Evolutionary conservation across 2,329 filamentous ascomycete species (phyloP), one percentile per base, ranked within the genome.

Genomic region (Botrytis fabae): DNA sequence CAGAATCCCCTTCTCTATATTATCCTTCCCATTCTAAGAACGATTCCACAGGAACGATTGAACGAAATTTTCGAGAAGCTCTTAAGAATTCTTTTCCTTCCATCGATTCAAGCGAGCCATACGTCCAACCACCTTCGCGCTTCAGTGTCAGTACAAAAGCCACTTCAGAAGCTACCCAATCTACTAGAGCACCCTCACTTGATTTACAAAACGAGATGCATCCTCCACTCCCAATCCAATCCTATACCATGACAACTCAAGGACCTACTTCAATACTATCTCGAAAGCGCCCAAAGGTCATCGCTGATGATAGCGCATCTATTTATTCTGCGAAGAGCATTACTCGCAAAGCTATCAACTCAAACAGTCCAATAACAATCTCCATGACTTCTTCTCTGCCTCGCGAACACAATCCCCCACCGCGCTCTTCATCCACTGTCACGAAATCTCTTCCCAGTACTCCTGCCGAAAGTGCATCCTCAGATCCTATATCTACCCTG

Each of bases 401-500:
- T 40, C 66, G 35, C n/a, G 57, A 60, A 73, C 65, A 68, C 6
- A 62, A 62, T 22, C 22, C 22, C 28, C 22, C 38, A 25, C 44
- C 28, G 2, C n/a, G 32, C 20, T 61, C 65, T 59, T 70, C 70
- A 9, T 71, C 69, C 44, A 61, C 25, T 5, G 69, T 73, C 12
- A 77, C 86, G 76, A 93, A 93, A 80, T 85, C 85, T 10, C 86
- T 92, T 0, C 89, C 46, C 85, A 85, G 38, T 85, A 76, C 88
- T 16, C 90, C 91, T 0, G 87, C 88, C 6, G 90, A 93, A 80
- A 80, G 86, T 32, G 84, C 86, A 74, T 85, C 88, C 2, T 85
- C 87, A 51, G 90, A 91, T 79, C 90, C 91, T 42, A 88, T 95
- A 25, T 86, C 89, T 16, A 85, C 87, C 74, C 85, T 96, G 38